Evolutionary conservation across 192 early-diverging fungal species (phyloP).

Genomic region (Coemansia brasiliensis): DNA sequence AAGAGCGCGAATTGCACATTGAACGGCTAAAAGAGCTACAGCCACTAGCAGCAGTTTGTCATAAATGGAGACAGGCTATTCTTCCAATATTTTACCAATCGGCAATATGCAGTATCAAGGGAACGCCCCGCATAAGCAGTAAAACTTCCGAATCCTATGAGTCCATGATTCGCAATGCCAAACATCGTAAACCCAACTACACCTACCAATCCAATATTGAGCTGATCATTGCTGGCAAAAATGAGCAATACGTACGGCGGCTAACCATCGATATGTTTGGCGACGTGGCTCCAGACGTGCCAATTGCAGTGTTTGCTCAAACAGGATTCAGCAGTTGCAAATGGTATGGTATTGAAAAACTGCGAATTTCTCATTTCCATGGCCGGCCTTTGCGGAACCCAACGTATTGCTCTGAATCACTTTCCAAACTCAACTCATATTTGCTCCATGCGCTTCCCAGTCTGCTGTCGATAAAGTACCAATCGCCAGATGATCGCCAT

Average conservation of each 20-base stretch:
- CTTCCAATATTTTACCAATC: slow-evolving; percentile 40
- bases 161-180: background rate
- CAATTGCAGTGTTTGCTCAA: slow-evolving; percentile 16
- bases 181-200: background rate
- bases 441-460: slow-evolving; percentile 35
- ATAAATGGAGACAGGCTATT: slow-evolving; percentile 24
- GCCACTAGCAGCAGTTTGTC: slow-evolving; percentile 35
- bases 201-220: slow-evolving; percentile 15
- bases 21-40: slow-evolving; percentile 21
- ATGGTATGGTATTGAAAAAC: slow-evolving; percentile 19
- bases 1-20: slow-evolving; percentile 6
- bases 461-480: slow-evolving; percentile 29
- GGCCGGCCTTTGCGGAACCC: slow-evolving; percentile 7
- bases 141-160: background rate
- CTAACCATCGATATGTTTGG: slow-evolving; percentile 29
- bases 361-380: slow-evolving; percentile 30
- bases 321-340: slow-evolving; percentile 15
- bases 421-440: slow-evolving; percentile 31
- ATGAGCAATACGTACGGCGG: slow-evolving; percentile 21
- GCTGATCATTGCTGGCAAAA: slow-evolving; percentile 22
- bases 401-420: slow-evolving; percentile 14
- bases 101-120: slow-evolving; percentile 25
- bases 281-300: slow-evolving; percentile 24
- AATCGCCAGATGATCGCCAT: slow-evolving; percentile 21
- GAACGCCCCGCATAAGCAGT: background rate